Base-by-base conservation (phyloP, 140 eudicot species). In the Flaveria floridana region DNA sequence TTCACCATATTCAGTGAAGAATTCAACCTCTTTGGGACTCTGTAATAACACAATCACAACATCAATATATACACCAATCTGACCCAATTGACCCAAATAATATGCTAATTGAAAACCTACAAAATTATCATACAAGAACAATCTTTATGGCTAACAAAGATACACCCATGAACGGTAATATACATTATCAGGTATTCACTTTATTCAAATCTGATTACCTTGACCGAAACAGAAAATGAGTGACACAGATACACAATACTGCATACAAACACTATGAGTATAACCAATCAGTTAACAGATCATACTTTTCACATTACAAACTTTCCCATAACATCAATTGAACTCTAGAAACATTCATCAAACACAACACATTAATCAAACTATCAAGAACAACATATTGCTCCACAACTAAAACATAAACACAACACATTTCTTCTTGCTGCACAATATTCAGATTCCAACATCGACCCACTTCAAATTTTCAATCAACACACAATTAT, bases 1-100 rank as follows among this genome's bases (percentile, higher is more conserved):
- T 14, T 89, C 98, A 28, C 96, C 98, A 63, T 89, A 88, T 74
- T 88, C 96, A 2, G 96, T 85, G 65, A 92, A 92, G 82, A 92
- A 87, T 14, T 92, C 98, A 25, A 86, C 55, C 73, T 92, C 98
- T 79, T 89, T 92, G 3, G 84, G 77, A 61, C 74, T 84, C 98
- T 92, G 87, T 72, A 83, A 16, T 48, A 28, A 4, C 37, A 75
- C 34, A 19, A 21, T 16, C 7, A 47, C 37, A 80, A 55, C 53
- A 39, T 65, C 62, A 30, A 30, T 30, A 30, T 30, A 30, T 30
- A 30, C 37, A 30, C 6, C 37, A 61, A 6, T 21, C 46, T 11
- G 4, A 51, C 64, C 4, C 18, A 26, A 70, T 2, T 57, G 63
- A 41, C 70, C 64, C 41, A 46, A n/a, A 56, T 16, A 28, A 44